Evolutionary conservation across 768 basidiomycete genomes (phyloP), one percentile per base, ranked within the genome.

Genomic region (Hydnum rufescens): DNA sequence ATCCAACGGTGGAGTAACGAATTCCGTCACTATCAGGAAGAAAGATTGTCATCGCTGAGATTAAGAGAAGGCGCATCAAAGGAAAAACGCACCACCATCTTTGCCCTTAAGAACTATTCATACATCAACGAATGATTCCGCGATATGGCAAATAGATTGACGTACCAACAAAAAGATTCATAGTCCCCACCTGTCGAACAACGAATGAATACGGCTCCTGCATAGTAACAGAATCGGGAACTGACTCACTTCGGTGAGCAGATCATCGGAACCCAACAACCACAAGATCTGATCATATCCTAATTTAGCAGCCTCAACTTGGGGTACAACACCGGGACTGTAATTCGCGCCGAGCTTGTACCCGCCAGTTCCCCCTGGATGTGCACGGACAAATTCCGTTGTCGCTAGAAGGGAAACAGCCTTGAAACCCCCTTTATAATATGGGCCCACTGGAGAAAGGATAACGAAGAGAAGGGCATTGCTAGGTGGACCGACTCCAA

Each of bases 391-490:
- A 60, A 76, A 80, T 60, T 86, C 76, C 0, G 82, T 84, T 0
- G 85, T 87, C 0, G 82, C 77, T 31, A 73, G 65, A 13, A 78
- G 64, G 34, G 72, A 71, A 49, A 77, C 65, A 4, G 76, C 70
- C 57, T 72, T 74, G 61, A 70, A 68, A 3, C 72, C 71, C 13
- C 67, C 61, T 53, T 63, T 63, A 65, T 74, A 74, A 62, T 72
- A 75, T 2, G 73, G 72, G 2, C 74, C 74, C 13, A 69, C 70
- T 13, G 74, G 86, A 44, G 76, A 79, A 55, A 75, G 69, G 60
- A 97, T 81, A 54, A 95, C 80, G 65, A 86, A 96, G 32, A 96
- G 75, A 34, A 83, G 69, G 0, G 89, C 87, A 54, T 83, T 77
- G 53, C 74, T 77, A 0, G 85, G 85, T 2, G 88, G 79, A 30